Evolutionary conservation across 768 basidiomycete genomes (phyloP).

Genomic region (Xanthoconium purpureum): DNA sequence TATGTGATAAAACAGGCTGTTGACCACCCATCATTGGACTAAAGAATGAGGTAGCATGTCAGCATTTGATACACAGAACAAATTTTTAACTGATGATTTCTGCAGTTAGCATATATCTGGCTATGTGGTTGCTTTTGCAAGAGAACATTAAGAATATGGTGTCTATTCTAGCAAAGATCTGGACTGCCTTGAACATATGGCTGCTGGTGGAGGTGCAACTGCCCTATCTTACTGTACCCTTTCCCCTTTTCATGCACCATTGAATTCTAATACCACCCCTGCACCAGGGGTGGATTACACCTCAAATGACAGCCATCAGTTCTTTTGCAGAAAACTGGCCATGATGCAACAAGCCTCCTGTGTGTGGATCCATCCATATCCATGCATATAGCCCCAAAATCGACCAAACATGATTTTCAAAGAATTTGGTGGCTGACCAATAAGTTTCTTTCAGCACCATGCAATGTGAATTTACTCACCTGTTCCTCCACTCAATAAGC

Average conservation of each 20-base stretch:
- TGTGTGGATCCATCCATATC: conserved; percentile 40
- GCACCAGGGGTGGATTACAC: conserved; percentile 43
- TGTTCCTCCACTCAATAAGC: no score
- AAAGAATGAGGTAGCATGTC: no score
- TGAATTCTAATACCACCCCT: conserved; percentile 25
- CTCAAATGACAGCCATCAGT: conserved; percentile 56
- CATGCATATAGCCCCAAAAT: neutral
- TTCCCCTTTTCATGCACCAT: conserved; percentile 49
- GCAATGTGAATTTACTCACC: neutral
- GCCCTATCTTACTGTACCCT: conserved; percentile 54
- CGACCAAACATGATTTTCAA: conserved; percentile 16
- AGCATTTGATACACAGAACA: no score
- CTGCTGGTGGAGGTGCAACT: conserved; percentile 34
- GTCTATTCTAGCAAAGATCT: no score
- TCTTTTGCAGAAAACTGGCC: conserved; percentile 51
- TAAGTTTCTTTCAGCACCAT: conserved; percentile 9
- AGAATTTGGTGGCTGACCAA: conserved; percentile 57
- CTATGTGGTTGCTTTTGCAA: no score
- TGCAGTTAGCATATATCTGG: no score
- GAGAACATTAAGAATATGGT: no score
- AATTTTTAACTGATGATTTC: no score
- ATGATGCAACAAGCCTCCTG: conserved; percentile 55
- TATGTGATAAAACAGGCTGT: neutral
- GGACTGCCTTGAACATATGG: conserved; percentile 50
- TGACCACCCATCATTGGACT: no score